Base-by-base conservation (phyloP, 345 rosid genomes). In the Populus ilicifolia region DNA sequence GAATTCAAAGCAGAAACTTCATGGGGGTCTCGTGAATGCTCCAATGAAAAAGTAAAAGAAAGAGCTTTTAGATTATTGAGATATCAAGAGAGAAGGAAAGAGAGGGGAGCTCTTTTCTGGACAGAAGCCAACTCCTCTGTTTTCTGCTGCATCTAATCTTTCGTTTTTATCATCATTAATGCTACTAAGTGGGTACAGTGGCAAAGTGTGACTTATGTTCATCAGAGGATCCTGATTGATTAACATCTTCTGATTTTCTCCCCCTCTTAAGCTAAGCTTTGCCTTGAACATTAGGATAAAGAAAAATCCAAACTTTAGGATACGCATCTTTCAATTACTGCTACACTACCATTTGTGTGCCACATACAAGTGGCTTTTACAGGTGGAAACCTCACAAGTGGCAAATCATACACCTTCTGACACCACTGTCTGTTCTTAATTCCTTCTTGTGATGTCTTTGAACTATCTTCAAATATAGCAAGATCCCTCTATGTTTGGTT, bases 1-100 rank as follows among this genome's bases (percentile, higher is more conserved):
- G 90, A 88, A 91, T 84, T 87, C 85, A 81, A 80, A 85, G 86
- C 83, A 85, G 84, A 85, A 81, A 80, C 48, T 81, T 90, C 99
- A 95, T 85, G 88, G 92, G 85, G 36, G 81, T 83, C 99, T 82
- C 96, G 99, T 95, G 99, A 93, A 80, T 82, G 90, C 88, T 88
- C 80, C 84, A 85, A 84, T 87, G 78, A 76, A 91, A 91, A 89
- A 90, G 89, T 69, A 41, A 44, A 88, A 87, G 87, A 66, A 18
- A 20, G 1, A 0, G 1, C 14, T 21, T 78, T 71, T 65, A 8
- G 8, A 54, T 38, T 27, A 6, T 46, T 21, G 48, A 18, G 33
- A 5, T n/a, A 35, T 16, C 7, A 17, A 44, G 62, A 8, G 9
- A 36, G 27, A 9, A 50, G n/a, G 35, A 5, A 21, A 6, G 29